Conservation (phyloP, 2,329 filamentous ascomycete species). For the Epichloe hybrida region DNA sequence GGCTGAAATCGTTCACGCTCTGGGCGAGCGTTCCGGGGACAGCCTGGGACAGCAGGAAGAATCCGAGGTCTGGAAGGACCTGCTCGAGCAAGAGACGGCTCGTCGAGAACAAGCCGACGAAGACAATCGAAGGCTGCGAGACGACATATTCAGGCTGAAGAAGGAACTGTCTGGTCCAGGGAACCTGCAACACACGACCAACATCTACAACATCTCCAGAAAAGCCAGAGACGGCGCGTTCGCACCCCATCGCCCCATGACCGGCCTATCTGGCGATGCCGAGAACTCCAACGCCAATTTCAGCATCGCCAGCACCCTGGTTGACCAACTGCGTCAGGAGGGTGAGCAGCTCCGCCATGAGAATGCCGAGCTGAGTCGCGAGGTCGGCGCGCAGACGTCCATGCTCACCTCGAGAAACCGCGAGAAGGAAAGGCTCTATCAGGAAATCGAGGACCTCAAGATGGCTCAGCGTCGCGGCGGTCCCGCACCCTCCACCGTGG, state of each 20-base stretch:
- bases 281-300: slow-evolving; percentile 38
- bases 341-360: slow-evolving; percentile 74
- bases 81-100: slow-evolving; percentile 82
- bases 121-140: slow-evolving; percentile 69
- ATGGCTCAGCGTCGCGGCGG: slow-evolving; percentile 65
- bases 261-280: slow-evolving; percentile 34
- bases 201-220: slow-evolving; percentile 51
- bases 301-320: slow-evolving; percentile 50
- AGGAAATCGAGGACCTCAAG: slow-evolving; percentile 95
- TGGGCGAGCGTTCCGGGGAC: slow-evolving; percentile 36
- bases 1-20: slow-evolving; percentile 57
- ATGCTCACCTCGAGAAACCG: slow-evolving; percentile 95
- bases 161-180: slow-evolving; percentile 33
- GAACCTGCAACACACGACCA: slow-evolving; percentile 44
- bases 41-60: slow-evolving; percentile 43
- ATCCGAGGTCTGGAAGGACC: slow-evolving; percentile 85
- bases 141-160: slow-evolving; percentile 66
- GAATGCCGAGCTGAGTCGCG: slow-evolving; percentile 80
- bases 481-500: slow-evolving; percentile 50
- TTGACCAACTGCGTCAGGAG: slow-evolving; percentile 60
- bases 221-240: slow-evolving; percentile 32
- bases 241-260: slow-evolving; percentile 36
- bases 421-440: slow-evolving; percentile 87
- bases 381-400: slow-evolving; percentile 89
- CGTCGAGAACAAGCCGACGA: slow-evolving; percentile 83